Conservation (phyloP, 768 basidiomycete genomes). For the Tephrocybe sp. region DNA sequence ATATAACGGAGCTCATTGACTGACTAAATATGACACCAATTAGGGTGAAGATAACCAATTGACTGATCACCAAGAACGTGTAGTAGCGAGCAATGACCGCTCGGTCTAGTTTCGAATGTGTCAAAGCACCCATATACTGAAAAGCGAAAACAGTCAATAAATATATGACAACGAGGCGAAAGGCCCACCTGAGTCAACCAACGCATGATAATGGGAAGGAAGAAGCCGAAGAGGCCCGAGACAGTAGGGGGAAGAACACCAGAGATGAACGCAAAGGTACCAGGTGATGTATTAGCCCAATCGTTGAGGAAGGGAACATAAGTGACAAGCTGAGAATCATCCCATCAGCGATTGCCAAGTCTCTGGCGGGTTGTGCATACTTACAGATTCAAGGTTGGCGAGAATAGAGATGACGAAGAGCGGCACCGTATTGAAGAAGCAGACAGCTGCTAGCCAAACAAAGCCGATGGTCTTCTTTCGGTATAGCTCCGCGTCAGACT, state of each 20-base stretch:
- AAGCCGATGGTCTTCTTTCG: conserved; percentile 77
- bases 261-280: conserved; percentile 79
- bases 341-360: neutral
- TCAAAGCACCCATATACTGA: conserved; percentile 60
- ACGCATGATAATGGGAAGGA: conserved; percentile 91
- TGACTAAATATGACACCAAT: conserved; percentile 89
- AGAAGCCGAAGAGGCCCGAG: conserved; percentile 84
- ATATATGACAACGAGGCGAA: conserved; percentile 45
- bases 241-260: conserved; percentile 92
- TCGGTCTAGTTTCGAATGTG: conserved; percentile 80
- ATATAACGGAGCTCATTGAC: conserved; percentile 29
- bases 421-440: conserved; percentile 94
- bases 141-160: conserved; percentile 50
- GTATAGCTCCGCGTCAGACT: conserved; percentile 60
- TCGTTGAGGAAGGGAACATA: conserved; percentile 73
- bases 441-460: conserved; percentile 69
- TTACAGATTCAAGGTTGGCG: conserved; percentile 83
- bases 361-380: conserved; percentile 19
- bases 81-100: conserved; percentile 92
- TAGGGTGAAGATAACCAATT: conserved; percentile 91
- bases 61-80: conserved; percentile 90
- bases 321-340: conserved; percentile 44
- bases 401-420: conserved; percentile 86
- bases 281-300: conserved; percentile 65
- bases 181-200: conserved; percentile 66